Evolutionary conservation across 2,329 filamentous ascomycete species (phyloP).

Genomic region (Talaromyces verruculosus): DNA sequence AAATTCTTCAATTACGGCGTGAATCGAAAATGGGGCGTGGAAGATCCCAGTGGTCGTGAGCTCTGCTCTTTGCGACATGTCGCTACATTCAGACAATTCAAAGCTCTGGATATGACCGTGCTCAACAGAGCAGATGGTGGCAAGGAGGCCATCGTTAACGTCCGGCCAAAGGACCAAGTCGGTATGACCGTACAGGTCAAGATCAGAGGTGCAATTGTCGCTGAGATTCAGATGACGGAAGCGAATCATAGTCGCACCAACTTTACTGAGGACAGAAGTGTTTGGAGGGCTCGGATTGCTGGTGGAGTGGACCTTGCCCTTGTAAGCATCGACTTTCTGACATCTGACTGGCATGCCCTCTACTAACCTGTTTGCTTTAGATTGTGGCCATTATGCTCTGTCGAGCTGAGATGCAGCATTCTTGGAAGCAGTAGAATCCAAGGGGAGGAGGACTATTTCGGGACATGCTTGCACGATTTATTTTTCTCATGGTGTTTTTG

Average conservation of each 20-base stretch:
- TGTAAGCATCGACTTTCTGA: background rate
- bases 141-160: background rate
- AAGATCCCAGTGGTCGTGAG: background rate
- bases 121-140: background rate
- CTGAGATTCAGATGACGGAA: conserved; percentile 11
- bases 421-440: background rate
- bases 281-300: conserved; percentile 13
- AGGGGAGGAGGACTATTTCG: background rate
- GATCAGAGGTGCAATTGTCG: background rate
- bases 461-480: background rate
- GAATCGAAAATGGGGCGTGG: conserved; percentile 7
- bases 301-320: conserved; percentile 12
- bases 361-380: background rate
- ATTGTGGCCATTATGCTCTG: conserved; percentile 16
- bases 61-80: background rate
- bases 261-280: conserved; percentile 6
- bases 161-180: conserved; percentile 5
- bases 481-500: background rate
- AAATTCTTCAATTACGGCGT: conserved; percentile 2
- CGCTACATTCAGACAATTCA: background rate
- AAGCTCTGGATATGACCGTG: conserved; percentile 4
- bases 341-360: background rate
- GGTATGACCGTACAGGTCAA: conserved; percentile 8
- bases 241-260: background rate
- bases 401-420: conserved; percentile 16